Evolutionary conservation across 2,329 filamentous ascomycete genomes (phyloP), one percentile per base, ranked within the genome.

Genomic region (Sclerotinia glacialis): DNA sequence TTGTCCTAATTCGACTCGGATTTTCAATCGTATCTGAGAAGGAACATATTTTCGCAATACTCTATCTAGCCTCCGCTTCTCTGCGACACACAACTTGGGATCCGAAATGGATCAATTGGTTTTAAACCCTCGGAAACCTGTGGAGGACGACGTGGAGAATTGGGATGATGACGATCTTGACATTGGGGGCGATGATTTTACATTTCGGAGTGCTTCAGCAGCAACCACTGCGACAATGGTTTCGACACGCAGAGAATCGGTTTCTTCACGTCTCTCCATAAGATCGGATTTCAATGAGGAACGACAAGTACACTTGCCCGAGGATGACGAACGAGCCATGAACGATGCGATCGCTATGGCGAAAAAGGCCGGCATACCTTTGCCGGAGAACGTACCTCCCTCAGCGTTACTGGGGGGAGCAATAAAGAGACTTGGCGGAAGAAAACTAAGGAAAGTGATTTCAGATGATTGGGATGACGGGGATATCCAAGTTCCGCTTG

Each of bases 361-460:
- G 44, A 90, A 92, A 74, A 89, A 88, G 76, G 93, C 93, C 34
- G 95, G 95, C 72, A 97, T 99, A 70, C 94, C 95, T 8, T 86
- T 98, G 66, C 95, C 95, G 37, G 82, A 86, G 62, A 93, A 93
- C 76, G 87, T 98, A 42, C 93, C 94, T 1, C 87, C 91, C 40
- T 97, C 94, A 26, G 95, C 95, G 40, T 82, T 99, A 52, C 86
- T 95, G 77, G 94, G 94, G 64, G 95, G 95, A 63, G 94, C 93
- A 12, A 98, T 98, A 76, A 96, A 96, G 80, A 85, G 93, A 72
- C 83, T 98, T 44, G 93, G 93, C 60, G 87, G 87, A 67, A 85
- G 86, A 71, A 92, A 89, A 74, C 83, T 90, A 26, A 89, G 87
- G 74, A 89, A 86, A 74, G 86, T 89, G 50, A 86, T 91, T 67